These are phyloP conservation scores for Remersonia thermophila DNA, from an alignment of 2,329 filamentous ascomycete genomes.

Conservation along the genomic window DNA sequence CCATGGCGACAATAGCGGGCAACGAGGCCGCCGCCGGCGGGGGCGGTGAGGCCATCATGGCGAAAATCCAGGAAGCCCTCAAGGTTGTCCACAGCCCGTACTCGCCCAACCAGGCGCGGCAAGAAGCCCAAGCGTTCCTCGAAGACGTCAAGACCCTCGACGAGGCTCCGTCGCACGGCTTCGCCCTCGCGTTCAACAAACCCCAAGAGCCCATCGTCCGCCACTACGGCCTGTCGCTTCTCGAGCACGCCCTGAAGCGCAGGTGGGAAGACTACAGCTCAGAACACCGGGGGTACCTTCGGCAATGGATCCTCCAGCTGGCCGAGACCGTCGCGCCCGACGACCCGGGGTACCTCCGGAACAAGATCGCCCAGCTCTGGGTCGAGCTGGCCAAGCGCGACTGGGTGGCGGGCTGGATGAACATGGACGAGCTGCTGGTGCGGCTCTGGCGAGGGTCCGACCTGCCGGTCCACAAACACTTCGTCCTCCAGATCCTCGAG, in stretches of 20 bases:
- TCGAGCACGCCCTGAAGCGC: constrained; percentile 83
- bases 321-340: constrained; percentile 56
- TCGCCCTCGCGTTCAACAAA: constrained; percentile 63
- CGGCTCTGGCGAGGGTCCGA: constrained; percentile 66
- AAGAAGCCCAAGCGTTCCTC: constrained; percentile 73
- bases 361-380: constrained; percentile 92
- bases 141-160: constrained; percentile 70
- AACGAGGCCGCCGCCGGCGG: constrained; percentile 11
- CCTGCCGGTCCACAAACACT: constrained; percentile 58
- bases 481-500: constrained; percentile 81
- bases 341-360: constrained; percentile 74
- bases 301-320: constrained; percentile 67
- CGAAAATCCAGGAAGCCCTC: constrained; percentile 70
- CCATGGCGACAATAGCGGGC: constrained; percentile 9
- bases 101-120: constrained; percentile 68
- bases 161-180: constrained; percentile 76
- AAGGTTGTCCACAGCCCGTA: constrained; percentile 74
- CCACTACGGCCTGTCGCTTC: constrained; percentile 83
- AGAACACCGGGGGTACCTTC: constrained; percentile 55
- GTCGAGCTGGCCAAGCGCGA: constrained; percentile 85
- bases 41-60: constrained; percentile 30
- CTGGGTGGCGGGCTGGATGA: constrained; percentile 87
- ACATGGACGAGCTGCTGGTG: constrained; percentile 80
- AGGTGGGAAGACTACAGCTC: constrained; percentile 63
- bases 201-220: constrained; percentile 70